Conservation (phyloP, 2,329 filamentous ascomycete species). For the Colletotrichum shisoi region DNA sequence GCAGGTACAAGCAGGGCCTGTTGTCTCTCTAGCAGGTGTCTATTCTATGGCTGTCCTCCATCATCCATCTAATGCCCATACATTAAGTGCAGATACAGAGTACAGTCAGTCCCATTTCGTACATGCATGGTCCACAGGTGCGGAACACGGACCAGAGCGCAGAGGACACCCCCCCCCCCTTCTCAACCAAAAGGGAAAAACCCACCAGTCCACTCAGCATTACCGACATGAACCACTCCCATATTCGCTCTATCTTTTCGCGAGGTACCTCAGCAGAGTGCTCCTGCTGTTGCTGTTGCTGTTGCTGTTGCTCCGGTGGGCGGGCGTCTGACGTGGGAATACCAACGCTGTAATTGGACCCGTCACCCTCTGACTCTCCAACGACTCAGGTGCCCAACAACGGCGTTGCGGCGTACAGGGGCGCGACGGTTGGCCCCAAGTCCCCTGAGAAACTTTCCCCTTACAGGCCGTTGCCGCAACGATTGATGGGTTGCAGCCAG, state of each 20-base stretch:
- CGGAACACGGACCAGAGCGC: neutral
- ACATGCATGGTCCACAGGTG: too few relatives aligned
- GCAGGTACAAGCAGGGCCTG: constrained; percentile 18
- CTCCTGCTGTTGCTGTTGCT: neutral
- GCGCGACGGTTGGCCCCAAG: constrained; percentile 21
- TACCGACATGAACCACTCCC: constrained; percentile 36
- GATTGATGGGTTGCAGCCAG: constrained; percentile 16
- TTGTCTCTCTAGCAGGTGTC: neutral
- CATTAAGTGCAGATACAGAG: neutral
- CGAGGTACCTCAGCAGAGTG: constrained; percentile 1
- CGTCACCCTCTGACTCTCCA: neutral
- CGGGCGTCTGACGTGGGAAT: constrained; percentile 11
- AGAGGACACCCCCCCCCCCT: constrained; percentile 1
- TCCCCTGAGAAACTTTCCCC: constrained; percentile 19
- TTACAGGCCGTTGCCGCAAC: constrained; percentile 36
- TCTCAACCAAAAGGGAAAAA: neutral
- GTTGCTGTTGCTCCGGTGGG: neutral
- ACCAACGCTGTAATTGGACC: constrained; percentile 26
- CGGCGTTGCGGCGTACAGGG: constrained; percentile 28
- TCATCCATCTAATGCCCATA: too few relatives aligned
- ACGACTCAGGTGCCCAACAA: constrained; percentile 13
- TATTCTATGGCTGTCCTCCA: neutral
- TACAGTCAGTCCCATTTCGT: too few relatives aligned
- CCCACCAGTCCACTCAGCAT: constrained; percentile 16
- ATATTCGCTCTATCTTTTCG: constrained; percentile 21